Conservation (phyloP, 1,284 basidiomycete genomes). For the Sporisorium scitamineum region DNA sequence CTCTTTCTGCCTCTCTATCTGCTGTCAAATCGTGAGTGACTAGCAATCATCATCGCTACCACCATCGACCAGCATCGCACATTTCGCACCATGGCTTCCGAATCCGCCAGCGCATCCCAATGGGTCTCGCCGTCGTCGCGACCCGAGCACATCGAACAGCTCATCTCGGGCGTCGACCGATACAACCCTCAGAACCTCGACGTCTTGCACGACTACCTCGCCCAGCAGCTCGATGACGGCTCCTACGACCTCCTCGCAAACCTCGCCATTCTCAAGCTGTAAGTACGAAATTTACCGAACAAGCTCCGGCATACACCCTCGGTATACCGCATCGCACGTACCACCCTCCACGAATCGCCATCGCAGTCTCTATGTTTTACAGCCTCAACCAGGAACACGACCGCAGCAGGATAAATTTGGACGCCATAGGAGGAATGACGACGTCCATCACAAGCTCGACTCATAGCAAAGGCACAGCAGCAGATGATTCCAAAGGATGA, state of each 20-base stretch:
- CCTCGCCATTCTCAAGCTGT: constrained; percentile 87
- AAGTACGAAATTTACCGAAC: constrained; percentile 44
- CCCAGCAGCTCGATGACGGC: constrained; percentile 86
- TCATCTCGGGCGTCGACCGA: constrained; percentile 75
- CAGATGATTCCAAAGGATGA: constrained; percentile 32
- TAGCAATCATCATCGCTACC: neutral
- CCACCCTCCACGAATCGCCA: neutral
- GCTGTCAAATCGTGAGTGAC: neutral
- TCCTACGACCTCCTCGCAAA: constrained; percentile 95
- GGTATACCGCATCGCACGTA: constrained; percentile 13
- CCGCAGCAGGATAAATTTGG: constrained; percentile 1
- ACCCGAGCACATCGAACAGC: constrained; percentile 64
- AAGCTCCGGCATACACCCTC: neutral
- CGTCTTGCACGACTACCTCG: constrained; percentile 93
- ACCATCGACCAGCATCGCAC: neutral
- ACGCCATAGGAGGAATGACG: neutral
- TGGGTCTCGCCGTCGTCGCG: constrained; percentile 57
- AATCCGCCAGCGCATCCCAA: constrained; percentile 36
- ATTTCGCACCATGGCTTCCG: constrained; percentile 31
- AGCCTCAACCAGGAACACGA: neutral
- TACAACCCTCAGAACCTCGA: constrained; percentile 94
- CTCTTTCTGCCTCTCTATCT: constrained; percentile 1
- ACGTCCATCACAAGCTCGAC: neutral
- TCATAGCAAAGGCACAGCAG: too few relatives aligned
- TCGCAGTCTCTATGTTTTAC: neutral